These are phyloP conservation scores for Monosporozyma unispora DNA, from an alignment of 805 yeast species.

Conservation along the genomic window DNA sequence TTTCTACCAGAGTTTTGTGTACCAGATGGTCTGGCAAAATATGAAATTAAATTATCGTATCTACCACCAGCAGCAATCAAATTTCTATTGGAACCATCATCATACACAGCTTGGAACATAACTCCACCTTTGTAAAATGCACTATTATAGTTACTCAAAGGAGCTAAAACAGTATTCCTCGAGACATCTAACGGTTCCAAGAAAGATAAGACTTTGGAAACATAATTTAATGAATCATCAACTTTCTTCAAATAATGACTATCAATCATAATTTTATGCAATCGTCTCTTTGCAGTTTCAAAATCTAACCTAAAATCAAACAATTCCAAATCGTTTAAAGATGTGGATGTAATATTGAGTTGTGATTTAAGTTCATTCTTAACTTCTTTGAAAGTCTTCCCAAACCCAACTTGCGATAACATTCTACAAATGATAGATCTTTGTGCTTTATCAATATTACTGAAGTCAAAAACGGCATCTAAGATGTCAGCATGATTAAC, in stretches of 20 bases:
- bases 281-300: slow-evolving; percentile 49
- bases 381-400: slow-evolving; percentile 53
- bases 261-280: slow-evolving; percentile 66
- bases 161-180: slow-evolving; percentile 55
- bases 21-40: slow-evolving; percentile 51
- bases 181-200: slow-evolving; percentile 52
- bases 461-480: slow-evolving; percentile 68
- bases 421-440: slow-evolving; percentile 57
- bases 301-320: slow-evolving; percentile 73
- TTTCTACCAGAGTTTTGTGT: slow-evolving; percentile 30
- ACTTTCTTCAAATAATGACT: slow-evolving; percentile 54
- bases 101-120: slow-evolving; percentile 80
- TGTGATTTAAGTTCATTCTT: slow-evolving; percentile 49
- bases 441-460: slow-evolving; percentile 71
- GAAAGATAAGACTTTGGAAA: slow-evolving; percentile 48
- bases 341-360: slow-evolving; percentile 69
- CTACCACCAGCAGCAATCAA: slow-evolving; percentile 89
- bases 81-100: slow-evolving; percentile 41
- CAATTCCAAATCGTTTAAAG: slow-evolving; percentile 68
- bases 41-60: slow-evolving; percentile 64
- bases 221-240: slow-evolving; percentile 52
- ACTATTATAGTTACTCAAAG: slow-evolving; percentile 75
- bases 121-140: slow-evolving; percentile 71
- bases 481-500: slow-evolving; percentile 77
- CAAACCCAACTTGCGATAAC: slow-evolving; percentile 69